These are phyloP conservation scores for Penicillium alfredii DNA, from an alignment of 495 filamentous ascomycete genomes.

Conservation along the genomic window DNA sequence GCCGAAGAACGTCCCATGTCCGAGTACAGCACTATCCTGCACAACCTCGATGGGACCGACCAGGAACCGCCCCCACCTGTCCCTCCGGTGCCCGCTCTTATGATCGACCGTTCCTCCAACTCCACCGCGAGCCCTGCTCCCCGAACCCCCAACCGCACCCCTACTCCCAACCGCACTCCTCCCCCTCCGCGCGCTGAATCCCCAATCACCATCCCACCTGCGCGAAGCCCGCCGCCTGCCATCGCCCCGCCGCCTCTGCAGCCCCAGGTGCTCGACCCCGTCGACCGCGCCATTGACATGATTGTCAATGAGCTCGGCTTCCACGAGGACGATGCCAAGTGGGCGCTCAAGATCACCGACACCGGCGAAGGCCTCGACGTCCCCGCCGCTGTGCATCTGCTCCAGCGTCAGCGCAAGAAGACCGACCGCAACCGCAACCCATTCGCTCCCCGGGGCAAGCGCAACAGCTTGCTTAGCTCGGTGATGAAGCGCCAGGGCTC, in stretches of 20 bases:
- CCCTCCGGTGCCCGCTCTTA: constrained; percentile 13
- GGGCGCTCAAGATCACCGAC: constrained; percentile 49
- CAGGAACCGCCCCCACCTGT: constrained; percentile 4
- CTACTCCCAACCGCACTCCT: constrained; percentile 6
- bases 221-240: constrained; percentile 4
- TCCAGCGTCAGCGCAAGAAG: constrained; percentile 40
- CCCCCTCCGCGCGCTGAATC: not conserved
- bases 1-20: constrained; percentile 44
- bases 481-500: constrained; percentile 29
- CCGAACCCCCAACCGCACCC: constrained; percentile 5
- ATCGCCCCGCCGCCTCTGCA: constrained; percentile 16
- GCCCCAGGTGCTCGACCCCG: constrained; percentile 47
- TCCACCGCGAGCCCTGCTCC: constrained; percentile 9
- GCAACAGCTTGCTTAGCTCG: constrained; percentile 20
- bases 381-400: constrained; percentile 37
- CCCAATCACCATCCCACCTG: constrained; percentile 3
- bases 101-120: constrained; percentile 10
- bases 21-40: constrained; percentile 35
- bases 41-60: constrained; percentile 21
- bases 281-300: constrained; percentile 42
- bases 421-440: constrained; percentile 11
- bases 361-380: constrained; percentile 46
- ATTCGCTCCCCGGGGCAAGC: constrained; percentile 10
- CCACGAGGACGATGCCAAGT: constrained; percentile 41
- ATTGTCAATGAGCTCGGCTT: constrained; percentile 48